Percentiles rank a stretch among this genome's conserved stretches.
Evolutionary conservation across 495 filamentous ascomycete genomes (phyloP).

Genomic region (Penicillium coffeae): DNA sequence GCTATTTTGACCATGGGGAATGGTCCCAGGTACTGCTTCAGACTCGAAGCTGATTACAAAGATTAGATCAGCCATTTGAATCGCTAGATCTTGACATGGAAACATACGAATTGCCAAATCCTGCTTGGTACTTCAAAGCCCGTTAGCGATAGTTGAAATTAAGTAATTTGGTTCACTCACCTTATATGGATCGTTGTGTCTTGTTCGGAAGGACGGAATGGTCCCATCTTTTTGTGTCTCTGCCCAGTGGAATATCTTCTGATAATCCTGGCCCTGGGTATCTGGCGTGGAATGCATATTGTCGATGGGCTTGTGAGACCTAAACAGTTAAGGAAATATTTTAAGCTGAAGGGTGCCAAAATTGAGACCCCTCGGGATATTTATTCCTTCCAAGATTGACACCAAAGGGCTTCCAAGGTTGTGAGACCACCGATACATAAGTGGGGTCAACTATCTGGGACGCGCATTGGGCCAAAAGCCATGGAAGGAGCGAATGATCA

Average conservation of each 20-base stretch:
- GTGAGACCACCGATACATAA: too few species aligned
- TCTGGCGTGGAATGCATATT: conserved; percentile 27
- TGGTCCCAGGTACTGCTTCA: conserved; percentile 47
- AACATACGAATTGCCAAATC: conserved; percentile 52
- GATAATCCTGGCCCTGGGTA: conserved; percentile 46
- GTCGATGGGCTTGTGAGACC: background rate
- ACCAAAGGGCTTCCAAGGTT: too few species aligned
- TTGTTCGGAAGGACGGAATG: conserved; percentile 44
- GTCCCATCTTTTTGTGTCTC: conserved; percentile 51
- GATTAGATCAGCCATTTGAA: conserved; percentile 26
- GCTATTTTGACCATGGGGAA: conserved; percentile 46
- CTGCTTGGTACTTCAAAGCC: conserved; percentile 44
- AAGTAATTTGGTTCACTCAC: conserved; percentile 20
- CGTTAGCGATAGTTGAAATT: conserved; percentile 13
- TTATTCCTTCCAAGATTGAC: too few species aligned
- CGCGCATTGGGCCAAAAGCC: too few species aligned
- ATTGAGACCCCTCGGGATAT: too few species aligned
- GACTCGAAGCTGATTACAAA: conserved; percentile 41
- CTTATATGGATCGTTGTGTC: conserved; percentile 52
- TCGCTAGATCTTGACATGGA: conserved; percentile 9
- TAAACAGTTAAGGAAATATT: background rate
- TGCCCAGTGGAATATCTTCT: conserved; percentile 57
- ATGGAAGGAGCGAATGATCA: too few species aligned
- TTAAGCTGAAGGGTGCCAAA: too few species aligned
- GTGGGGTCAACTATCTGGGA: too few species aligned